phyloP scores from a whole-genome alignment of 495 filamentous ascomycete species.

The Lophiotrema nucula region DNA sequence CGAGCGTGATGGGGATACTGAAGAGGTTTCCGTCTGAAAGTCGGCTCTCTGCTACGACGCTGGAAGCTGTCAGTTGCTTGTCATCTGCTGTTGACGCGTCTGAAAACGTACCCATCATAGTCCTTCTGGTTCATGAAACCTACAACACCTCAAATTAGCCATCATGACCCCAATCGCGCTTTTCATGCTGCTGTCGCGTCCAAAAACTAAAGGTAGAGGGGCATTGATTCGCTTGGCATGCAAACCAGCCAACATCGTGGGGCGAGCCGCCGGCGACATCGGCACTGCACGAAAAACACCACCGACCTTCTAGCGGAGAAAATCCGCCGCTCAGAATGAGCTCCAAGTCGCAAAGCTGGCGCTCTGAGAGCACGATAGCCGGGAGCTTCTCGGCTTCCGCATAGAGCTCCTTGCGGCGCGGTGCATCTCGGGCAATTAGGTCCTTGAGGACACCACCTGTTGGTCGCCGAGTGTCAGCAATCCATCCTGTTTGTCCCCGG shows the following conservation, averaged over 20 bases:
- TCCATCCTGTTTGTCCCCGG: too few species aligned
- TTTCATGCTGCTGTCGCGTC: neutral
- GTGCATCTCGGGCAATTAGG: conserved; percentile 84
- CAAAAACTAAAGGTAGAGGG: too few species aligned
- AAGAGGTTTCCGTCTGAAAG: conserved; percentile 89
- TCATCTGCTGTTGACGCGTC: neutral
- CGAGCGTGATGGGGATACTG: conserved; percentile 94
- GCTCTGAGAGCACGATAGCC: conserved; percentile 80
- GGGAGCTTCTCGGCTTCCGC: conserved; percentile 84
- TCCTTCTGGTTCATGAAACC: conserved; percentile 97
- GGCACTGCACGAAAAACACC: conserved; percentile 49
- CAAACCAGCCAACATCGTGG: neutral
- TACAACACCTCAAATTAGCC: conserved; percentile 43
- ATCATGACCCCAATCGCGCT: neutral
- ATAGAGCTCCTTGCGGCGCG: conserved; percentile 69
- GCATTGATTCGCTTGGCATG: neutral
- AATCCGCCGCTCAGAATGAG: conserved; percentile 95
- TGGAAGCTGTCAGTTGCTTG: conserved; percentile 40
- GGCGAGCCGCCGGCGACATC: conserved; percentile 1
- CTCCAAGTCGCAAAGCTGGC: conserved; percentile 96
- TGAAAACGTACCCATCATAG: conserved; percentile 74
- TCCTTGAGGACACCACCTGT: conserved; percentile 89
- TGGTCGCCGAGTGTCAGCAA: too few species aligned
- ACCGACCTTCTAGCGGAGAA: conserved; percentile 89
- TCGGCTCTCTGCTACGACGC: conserved; percentile 83